A percentile compares a stretch with the other conserved stretches of the same genome.
Conservation (phyloP, 2,329 filamentous ascomycete species). For the Aspergillus sp. region DNA sequence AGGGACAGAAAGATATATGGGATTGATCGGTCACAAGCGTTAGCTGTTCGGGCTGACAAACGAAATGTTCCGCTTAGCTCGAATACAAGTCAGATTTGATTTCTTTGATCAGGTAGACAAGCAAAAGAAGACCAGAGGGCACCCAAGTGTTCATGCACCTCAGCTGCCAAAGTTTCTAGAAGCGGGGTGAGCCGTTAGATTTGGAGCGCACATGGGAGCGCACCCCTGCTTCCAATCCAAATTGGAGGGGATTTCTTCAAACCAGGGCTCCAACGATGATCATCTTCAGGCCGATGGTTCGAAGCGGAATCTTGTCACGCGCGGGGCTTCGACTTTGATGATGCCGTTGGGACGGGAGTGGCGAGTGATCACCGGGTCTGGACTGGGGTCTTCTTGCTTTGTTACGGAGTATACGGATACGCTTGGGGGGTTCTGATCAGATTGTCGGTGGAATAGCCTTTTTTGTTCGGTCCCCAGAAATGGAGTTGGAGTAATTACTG, state of each 20-base stretch:
- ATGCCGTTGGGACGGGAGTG: neutral
- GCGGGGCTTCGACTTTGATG: neutral
- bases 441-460: neutral
- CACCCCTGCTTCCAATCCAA: too few species aligned
- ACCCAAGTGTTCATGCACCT: too few species aligned
- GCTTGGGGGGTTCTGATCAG: neutral
- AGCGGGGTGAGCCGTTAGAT: too few species aligned
- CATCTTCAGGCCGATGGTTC: neutral
- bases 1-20: neutral
- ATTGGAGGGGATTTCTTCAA: too few species aligned
- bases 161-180: too few species aligned
- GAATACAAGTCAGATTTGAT: neutral
- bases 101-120: neutral
- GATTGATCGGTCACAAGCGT: too few species aligned
- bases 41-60: neutral
- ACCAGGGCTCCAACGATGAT: too few species aligned
- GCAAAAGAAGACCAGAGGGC: too few species aligned
- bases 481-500: neutral
- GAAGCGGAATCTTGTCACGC: neutral
- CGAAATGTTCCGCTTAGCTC: neutral
- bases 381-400: neutral
- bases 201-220: too few species aligned
- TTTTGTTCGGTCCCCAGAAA: neutral
- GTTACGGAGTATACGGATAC: too few species aligned
- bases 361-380: slow-evolving; percentile 1